Evolutionary conservation across 225 moss, liverwort and hornwort genomes (phyloP).

Genomic region (Polytrichum formosum): DNA sequence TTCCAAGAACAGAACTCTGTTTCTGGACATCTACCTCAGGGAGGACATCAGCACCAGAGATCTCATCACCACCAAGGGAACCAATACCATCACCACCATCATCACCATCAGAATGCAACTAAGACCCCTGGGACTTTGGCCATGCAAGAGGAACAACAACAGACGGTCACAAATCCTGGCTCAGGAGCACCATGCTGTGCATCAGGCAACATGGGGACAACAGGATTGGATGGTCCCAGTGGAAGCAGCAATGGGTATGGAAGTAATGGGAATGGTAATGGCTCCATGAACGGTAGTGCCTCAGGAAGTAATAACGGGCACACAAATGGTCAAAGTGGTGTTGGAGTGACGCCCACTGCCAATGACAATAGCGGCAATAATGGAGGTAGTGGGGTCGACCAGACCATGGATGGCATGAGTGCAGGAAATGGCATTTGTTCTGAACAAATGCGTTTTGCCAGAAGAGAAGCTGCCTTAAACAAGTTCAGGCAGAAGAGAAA

Average conservation of each 20-base stretch:
- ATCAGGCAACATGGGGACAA: conserved; percentile 43
- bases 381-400: conserved; percentile 29
- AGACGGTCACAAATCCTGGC: conserved; percentile 47
- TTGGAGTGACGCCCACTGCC: conserved; percentile 25
- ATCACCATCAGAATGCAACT: conserved; percentile 30
- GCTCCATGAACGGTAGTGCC: conserved; percentile 74
- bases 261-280: conserved; percentile 66
- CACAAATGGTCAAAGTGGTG: conserved; percentile 68
- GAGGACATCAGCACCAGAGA: conserved; percentile 41
- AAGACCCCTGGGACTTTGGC: conserved; percentile 35
- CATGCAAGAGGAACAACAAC: conserved; percentile 69
- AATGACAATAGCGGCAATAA: conserved; percentile 40
- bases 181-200: conserved; percentile 66
- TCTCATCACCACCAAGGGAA: conserved; percentile 37
- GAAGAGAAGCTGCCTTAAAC: conserved; percentile 86
- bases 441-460: conserved; percentile 63
- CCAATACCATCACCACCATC: conserved; percentile 48
- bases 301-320: conserved; percentile 65
- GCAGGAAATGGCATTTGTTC: conserved; percentile 45
- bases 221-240: conserved; percentile 59
- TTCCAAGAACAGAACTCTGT: conserved; percentile 52
- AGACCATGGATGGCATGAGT: conserved; percentile 27
- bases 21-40: conserved; percentile 44
- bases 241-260: conserved; percentile 87
- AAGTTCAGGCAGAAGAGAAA: conserved; percentile 95